Evolutionary conservation across 176 grass and related monocot species (phyloP).

Genomic region (Avena sativa): DNA sequence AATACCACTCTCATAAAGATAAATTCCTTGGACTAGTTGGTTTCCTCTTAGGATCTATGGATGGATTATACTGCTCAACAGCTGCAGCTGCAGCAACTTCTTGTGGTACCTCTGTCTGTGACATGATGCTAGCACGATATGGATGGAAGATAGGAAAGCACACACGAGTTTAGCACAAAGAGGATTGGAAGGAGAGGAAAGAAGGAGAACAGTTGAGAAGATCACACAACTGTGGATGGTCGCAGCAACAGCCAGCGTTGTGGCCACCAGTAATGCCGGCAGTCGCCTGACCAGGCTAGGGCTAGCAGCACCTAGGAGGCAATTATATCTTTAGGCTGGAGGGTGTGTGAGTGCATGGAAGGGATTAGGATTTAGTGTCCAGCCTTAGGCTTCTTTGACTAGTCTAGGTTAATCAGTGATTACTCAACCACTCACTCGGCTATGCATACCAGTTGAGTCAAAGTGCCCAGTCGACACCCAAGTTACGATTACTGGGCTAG

Average conservation of each 20-base stretch:
- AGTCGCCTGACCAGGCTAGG: neutral
- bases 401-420: too few relatives aligned
- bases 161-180: neutral
- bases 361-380: neutral
- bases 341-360: neutral
- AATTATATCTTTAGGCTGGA: neutral
- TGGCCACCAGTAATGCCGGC: neutral
- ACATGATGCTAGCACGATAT: neutral
- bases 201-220: neutral
- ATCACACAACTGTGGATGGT: neutral
- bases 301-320: neutral
- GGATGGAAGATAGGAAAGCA: neutral
- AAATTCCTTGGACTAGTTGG: neutral
- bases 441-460: neutral
- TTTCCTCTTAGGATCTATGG: neutral
- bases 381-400: neutral
- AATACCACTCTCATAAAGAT: neutral
- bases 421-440: too few relatives aligned
- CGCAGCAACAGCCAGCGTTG: neutral
- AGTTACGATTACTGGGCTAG: neutral
- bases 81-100: neutral
- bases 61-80: conserved; percentile 1
- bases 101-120: neutral
- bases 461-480: neutral
- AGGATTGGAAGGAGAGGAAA: neutral